Evolutionary conservation across 805 yeast genomes (phyloP).

Genomic region (Cyberlindnera euphorbiae): DNA sequence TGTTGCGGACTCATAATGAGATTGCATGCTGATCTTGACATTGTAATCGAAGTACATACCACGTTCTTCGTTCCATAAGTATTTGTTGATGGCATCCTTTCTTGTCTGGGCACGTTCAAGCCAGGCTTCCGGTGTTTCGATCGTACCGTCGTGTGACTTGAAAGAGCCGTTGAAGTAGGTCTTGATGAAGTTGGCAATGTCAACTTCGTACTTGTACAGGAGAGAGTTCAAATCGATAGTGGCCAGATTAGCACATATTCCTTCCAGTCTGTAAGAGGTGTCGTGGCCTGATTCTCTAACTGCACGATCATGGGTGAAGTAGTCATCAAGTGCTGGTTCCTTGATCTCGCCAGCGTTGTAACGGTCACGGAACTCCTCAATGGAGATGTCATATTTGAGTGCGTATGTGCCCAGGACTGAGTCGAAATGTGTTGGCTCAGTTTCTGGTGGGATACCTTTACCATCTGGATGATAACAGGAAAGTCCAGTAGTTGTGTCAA

Average conservation of each 20-base stretch:
- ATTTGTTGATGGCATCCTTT: constrained; percentile 51
- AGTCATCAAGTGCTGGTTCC: constrained; percentile 84
- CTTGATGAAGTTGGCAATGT: constrained; percentile 64
- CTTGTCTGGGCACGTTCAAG: constrained; percentile 48
- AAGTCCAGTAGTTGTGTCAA: constrained; percentile 68
- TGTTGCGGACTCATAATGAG: constrained; percentile 79
- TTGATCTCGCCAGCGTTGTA: constrained; percentile 63
- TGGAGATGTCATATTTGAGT: constrained; percentile 48
- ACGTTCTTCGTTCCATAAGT: constrained; percentile 77
- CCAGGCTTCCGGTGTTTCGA: constrained; percentile 59
- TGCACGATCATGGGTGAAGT: constrained; percentile 87
- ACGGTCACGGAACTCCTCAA: constrained; percentile 59
- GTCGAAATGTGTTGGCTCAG: constrained; percentile 85
- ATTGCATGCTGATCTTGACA: constrained; percentile 47
- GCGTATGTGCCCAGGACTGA: constrained; percentile 66
- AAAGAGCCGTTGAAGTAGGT: constrained; percentile 49
- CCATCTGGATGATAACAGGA: constrained; percentile 92
- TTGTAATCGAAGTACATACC: constrained; percentile 85
- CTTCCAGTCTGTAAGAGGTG: constrained; percentile 86
- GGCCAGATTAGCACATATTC: constrained; percentile 82
- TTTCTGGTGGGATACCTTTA: constrained; percentile 93
- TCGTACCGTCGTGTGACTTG: constrained; percentile 31
- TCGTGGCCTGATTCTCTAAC: constrained; percentile 97
- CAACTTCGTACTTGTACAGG: constrained; percentile 84
- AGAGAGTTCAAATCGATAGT: constrained; percentile 86